phyloP scores from a whole-genome alignment of 2,329 filamentous ascomycete species.

The Fusarium nodosum region DNA sequence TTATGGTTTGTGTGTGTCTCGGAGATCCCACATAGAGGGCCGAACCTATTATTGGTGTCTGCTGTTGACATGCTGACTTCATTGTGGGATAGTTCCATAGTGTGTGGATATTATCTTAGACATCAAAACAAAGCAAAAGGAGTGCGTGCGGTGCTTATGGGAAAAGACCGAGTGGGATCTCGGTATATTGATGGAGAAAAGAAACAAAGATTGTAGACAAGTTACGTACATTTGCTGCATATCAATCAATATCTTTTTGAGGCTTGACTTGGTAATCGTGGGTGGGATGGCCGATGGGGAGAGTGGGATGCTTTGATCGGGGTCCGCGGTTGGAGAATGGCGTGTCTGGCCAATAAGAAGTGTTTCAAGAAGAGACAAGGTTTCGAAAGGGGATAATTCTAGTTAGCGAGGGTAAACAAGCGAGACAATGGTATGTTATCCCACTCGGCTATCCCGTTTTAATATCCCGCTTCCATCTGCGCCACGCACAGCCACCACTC shows the following conservation, averaged over 20 bases:
- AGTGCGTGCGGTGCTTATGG: background rate
- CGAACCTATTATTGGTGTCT: conserved; percentile 3
- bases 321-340: background rate
- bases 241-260: conserved; percentile 17
- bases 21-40: conserved; percentile 30
- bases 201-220: conserved; percentile 1
- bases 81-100: conserved; percentile 45
- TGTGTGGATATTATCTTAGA: conserved; percentile 14
- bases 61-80: conserved; percentile 12
- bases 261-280: conserved; percentile 45
- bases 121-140: background rate
- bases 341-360: background rate
- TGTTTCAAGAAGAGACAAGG: accelerated
- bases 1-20: background rate
- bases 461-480: background rate
- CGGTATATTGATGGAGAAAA: conserved; percentile 1
- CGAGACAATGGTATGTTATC: conserved; percentile 1
- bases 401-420: background rate
- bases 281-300: conserved; percentile 38
- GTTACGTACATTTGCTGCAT: conserved; percentile 28
- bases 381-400: background rate
- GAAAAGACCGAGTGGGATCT: conserved; percentile 38
- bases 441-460: conserved; percentile 37
- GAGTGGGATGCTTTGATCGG: conserved; percentile 38
- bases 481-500: conserved; percentile 8